These are phyloP conservation scores for Apiospora kogelbergensis DNA, from an alignment of 2,329 filamentous ascomycete species.

Conservation along the genomic window DNA sequence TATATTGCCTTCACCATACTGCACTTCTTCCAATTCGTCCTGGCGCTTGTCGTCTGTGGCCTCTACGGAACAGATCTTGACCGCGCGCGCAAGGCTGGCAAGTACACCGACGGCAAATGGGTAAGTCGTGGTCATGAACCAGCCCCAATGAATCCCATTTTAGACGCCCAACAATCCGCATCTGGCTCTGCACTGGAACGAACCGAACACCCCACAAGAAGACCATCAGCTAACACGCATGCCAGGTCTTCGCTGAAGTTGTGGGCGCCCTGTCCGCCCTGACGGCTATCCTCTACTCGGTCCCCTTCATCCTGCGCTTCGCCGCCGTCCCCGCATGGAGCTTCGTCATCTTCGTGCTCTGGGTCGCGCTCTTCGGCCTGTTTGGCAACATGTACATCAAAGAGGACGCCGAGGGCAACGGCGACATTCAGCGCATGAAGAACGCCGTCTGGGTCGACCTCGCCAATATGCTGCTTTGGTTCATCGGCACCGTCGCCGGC, in stretches of 20 bases:
- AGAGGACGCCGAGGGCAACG: slow-evolving; percentile 63
- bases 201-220: background rate
- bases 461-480: slow-evolving; percentile 73
- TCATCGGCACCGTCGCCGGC: slow-evolving; percentile 58
- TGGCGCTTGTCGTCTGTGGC: slow-evolving; percentile 75
- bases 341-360: slow-evolving; percentile 71
- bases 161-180: background rate
- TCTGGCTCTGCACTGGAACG: background rate
- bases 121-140: slow-evolving; percentile 44
- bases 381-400: slow-evolving; percentile 81
- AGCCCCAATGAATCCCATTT: background rate
- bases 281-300: slow-evolving; percentile 63
- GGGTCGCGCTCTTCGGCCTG: slow-evolving; percentile 78
- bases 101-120: slow-evolving; percentile 67
- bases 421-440: slow-evolving; percentile 74
- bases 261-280: slow-evolving; percentile 65
- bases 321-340: slow-evolving; percentile 66
- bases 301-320: slow-evolving; percentile 59
- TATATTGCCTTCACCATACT: slow-evolving; percentile 59
- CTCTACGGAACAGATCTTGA: slow-evolving; percentile 74
- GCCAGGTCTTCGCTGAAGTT: slow-evolving; percentile 70
- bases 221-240: background rate
- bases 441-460: slow-evolving; percentile 84
- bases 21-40: slow-evolving; percentile 75
- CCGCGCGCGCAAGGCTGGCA: slow-evolving; percentile 46